Conservation (phyloP, 2,329 filamentous ascomycete genomes). For the Aspergillus pseudoglaucus region DNA sequence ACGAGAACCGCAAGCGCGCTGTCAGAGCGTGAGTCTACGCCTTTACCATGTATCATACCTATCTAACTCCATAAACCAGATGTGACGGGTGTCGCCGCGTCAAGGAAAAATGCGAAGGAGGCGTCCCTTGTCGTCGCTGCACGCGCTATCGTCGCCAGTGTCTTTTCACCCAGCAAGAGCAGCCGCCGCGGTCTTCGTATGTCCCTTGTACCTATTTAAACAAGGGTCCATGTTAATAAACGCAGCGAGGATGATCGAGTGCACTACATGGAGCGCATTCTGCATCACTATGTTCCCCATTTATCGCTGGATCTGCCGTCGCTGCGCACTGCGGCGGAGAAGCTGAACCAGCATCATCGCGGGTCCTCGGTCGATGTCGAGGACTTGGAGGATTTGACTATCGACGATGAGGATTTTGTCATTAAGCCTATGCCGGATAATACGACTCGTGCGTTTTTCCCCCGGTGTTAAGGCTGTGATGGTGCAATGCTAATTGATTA, state of each 20-base stretch:
- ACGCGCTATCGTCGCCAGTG: conserved; percentile 47
- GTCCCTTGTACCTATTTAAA: background rate
- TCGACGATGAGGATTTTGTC: conserved; percentile 37
- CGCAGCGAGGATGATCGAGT: conserved; percentile 30
- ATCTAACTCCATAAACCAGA: conserved; percentile 24
- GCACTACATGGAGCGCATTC: conserved; percentile 42
- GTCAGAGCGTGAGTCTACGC: conserved; percentile 31
- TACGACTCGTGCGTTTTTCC: conserved; percentile 28
- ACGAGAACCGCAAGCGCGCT: conserved; percentile 37
- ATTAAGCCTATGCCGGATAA: conserved; percentile 36
- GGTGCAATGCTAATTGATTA: conserved; percentile 9
- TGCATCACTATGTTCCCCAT: conserved; percentile 44
- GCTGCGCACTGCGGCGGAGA: conserved; percentile 39
- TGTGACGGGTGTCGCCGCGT: conserved; percentile 51
- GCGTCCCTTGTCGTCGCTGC: conserved; percentile 49
- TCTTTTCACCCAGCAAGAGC: conserved; percentile 40
- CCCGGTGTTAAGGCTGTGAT: background rate
- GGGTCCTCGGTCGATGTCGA: conserved; percentile 28
- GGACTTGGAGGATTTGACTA: conserved; percentile 34
- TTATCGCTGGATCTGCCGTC: conserved; percentile 38
- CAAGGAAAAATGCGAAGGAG: conserved; percentile 54
- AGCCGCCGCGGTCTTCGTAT: conserved; percentile 22
- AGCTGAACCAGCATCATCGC: conserved; percentile 31
- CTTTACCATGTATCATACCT: background rate
- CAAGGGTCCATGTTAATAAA: background rate